phyloP scores from a whole-genome alignment of 1,284 basidiomycete genomes.

The Cutaneotrichosporon cavernicola region DNA sequence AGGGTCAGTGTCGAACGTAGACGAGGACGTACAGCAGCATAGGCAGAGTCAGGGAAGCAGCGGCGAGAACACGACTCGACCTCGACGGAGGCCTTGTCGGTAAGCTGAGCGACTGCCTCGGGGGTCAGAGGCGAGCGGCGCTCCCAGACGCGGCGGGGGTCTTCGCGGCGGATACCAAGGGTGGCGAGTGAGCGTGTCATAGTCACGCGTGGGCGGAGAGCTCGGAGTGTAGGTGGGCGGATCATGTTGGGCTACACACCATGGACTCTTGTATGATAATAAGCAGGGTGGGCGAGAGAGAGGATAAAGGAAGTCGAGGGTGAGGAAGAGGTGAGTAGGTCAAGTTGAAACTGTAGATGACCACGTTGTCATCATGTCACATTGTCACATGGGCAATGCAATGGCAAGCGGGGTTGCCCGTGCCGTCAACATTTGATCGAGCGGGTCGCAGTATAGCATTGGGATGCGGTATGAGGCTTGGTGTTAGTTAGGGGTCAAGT shows the following conservation, averaged over 20 bases:
- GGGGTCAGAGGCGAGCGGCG: conserved; percentile 80
- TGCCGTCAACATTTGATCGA: too few relatives aligned
- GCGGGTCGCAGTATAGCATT: too few relatives aligned
- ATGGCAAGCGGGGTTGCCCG: too few relatives aligned
- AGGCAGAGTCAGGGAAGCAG: conserved; percentile 67
- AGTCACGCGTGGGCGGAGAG: neutral
- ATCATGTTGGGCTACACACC: conserved; percentile 3
- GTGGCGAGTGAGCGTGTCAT: conserved; percentile 40
- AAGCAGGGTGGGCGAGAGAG: too few relatives aligned
- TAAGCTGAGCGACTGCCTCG: conserved; percentile 63
- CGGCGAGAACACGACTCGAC: conserved; percentile 65
- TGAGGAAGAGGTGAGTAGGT: neutral
- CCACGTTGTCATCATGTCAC: too few relatives aligned
- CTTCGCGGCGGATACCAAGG: conserved; percentile 72
- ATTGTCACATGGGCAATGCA: too few relatives aligned
- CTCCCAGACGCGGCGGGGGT: conserved; percentile 78
- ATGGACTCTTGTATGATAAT: neutral
- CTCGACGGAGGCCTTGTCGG: conserved; percentile 24
- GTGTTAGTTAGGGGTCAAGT: too few relatives aligned
- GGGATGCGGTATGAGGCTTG: too few relatives aligned
- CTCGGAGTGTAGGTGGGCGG: conserved; percentile 2
- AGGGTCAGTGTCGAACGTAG: conserved; percentile 9
- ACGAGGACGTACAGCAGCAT: conserved; percentile 60
- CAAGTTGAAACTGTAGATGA: neutral
- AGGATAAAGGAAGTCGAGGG: neutral